Evolutionary conservation across 345 rosid genomes (phyloP), one percentile per base, ranked within the genome.

Genomic region (Zanthoxylum bungeanum): DNA sequence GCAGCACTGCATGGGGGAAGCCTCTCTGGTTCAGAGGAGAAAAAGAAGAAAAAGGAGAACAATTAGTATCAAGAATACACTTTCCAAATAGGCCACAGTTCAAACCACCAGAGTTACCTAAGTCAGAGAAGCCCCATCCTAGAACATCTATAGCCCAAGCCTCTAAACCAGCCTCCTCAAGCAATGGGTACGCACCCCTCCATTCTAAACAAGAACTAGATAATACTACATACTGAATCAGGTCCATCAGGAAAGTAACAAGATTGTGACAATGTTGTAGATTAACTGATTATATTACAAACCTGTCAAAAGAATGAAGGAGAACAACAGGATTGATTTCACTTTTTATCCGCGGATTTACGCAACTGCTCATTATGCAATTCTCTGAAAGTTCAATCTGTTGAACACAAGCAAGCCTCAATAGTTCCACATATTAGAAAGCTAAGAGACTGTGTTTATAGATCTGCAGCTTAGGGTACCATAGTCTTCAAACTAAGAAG

Each of bases 251-350:
- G 52, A 64, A 27, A 52, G 4, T 22, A 7, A 7, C 25, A 46
- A 31, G 69, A 21, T 67, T 2, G n/a, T 22, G 52, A 51, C 3
- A 33, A 50, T 10, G 25, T n/a, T 50, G 21, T 8, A 8, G 39
- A 10, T 27, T 60, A n/a, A n/a, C n/a, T 55, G 24, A 49, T n/a
- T 4, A 65, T 11, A 50, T 12, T 9, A 74, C 66, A 64, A 73
- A 89, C 98, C 95, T 93, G 89, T 93, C 98, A 83, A 93, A 93
- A 77, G 91, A 86, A 69, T 90, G 98, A 5, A 93, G 93, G 70
- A 93, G 97, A 77, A 86, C 86, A 21, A 93, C 76, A 1, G 94
- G 93, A 77, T 51, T 82, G 67, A 64, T 59, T 71, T 78, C 77
- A 16, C 78, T 81, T 60, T 42, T 81, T 34, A 73, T 61, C 16